Base-by-base conservation (phyloP, 1,284 basidiomycete species). In the Malassezia dermatis region DNA sequence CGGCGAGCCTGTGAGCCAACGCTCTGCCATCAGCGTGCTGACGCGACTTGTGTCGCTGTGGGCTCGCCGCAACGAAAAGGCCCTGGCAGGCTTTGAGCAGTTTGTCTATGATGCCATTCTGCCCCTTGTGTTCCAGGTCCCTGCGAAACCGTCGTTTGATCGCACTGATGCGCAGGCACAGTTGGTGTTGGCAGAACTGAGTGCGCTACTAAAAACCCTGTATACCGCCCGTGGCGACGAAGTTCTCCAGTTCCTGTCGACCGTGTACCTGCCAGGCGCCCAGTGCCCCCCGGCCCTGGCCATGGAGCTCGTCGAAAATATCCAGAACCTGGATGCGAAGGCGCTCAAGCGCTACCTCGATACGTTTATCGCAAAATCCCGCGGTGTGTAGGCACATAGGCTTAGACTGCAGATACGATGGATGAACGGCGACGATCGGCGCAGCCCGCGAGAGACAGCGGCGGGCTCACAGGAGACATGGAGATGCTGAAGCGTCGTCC, bases 21-120 rank as follows among this genome's bases (percentile, higher is more conserved):
- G 86, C 64, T 79, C 84, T 8, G 87, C 90, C 0, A 83, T 95
- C 65, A 78, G 80, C 5, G 89, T 96, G 78, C 80, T 98, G 46
- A 81, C 81, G 48, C 76, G 78, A 44, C 75, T 79, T 15, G 82
- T 91, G 35, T 78, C 79, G n/a, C 80, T 82, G 2, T 96, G 91
- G 90, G 86, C 84, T 12, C 76, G 77, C 2, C 48, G 44, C 4
- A 65, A 64, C 26, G 52, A 54, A 37, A 41, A 43, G 17, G 50
- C 26, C 13, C 15, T 98, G 26, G 88, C 89, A 12, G 93, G 93
- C 1, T 98, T 96, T 71, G 89, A 95, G 65, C 80, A 82, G 12
- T 94, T 94, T 72, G 81, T 95, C 47, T 99, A 98, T 74, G 86
- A 93, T 63, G 82, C 84, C 8, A 78, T 95, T 39, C 79, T 96